These are phyloP conservation scores for Termitomyces sp. DNA, from an alignment of 768 basidiomycete genomes.

Conservation along the genomic window DNA sequence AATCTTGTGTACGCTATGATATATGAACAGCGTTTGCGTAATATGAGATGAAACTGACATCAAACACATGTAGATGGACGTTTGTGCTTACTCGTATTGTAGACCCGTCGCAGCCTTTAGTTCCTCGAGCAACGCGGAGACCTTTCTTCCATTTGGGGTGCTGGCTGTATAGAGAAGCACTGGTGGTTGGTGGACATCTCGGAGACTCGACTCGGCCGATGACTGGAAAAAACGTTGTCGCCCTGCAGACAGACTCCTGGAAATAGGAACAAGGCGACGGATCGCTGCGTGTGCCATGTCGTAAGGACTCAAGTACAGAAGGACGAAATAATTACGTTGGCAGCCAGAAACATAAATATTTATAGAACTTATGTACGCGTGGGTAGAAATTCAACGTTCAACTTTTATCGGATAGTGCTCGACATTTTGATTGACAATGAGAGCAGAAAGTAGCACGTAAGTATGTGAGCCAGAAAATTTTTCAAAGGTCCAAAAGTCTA, in stretches of 20 bases:
- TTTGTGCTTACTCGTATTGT: slow-evolving; percentile 30
- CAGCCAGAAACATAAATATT: no score
- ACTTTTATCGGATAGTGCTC: no score
- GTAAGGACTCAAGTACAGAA: neutral
- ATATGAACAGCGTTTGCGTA: neutral
- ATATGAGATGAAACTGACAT: neutral
- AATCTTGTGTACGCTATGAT: slow-evolving; percentile 18
- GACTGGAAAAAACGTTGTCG: slow-evolving; percentile 8
- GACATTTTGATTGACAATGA: no score
- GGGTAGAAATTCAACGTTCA: no score
- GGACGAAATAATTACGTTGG: no score
- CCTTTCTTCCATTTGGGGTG: slow-evolving; percentile 56
- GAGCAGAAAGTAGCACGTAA: no score
- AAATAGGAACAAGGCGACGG: slow-evolving; percentile 11
- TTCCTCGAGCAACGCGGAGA: slow-evolving; percentile 60
- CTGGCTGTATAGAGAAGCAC: slow-evolving; percentile 38
- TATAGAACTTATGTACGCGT: no score
- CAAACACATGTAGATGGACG: neutral
- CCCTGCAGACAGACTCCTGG: slow-evolving; percentile 2
- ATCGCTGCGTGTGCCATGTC: slow-evolving; percentile 4
- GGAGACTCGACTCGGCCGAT: slow-evolving; percentile 9
- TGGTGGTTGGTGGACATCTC: slow-evolving; percentile 7
- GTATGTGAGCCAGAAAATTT: no score
- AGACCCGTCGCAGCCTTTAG: slow-evolving; percentile 38
- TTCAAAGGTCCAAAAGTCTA: no score